These are phyloP conservation scores for Curvularia sp. DNA, from an alignment of 2,329 filamentous ascomycete species.

Conservation along the genomic window DNA sequence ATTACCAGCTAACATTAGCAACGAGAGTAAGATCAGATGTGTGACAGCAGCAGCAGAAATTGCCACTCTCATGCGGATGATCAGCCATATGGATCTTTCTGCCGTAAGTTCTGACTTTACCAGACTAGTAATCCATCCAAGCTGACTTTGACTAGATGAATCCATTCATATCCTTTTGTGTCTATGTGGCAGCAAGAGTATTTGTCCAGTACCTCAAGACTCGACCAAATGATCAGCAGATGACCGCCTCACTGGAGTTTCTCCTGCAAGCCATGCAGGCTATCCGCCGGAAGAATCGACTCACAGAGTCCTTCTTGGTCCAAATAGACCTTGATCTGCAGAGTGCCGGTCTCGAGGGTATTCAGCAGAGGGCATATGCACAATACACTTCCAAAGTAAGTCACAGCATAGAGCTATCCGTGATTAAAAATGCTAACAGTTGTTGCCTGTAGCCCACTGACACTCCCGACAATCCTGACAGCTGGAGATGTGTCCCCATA, in stretches of 20 bases:
- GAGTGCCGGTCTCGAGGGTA: conserved; percentile 62
- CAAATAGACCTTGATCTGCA: conserved; percentile 93
- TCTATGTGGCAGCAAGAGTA: conserved; percentile 94
- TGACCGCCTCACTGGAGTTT: conserved; percentile 83
- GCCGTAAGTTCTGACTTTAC: conserved; percentile 64
- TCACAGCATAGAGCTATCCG: conserved; percentile 2
- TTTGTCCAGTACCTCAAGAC: conserved; percentile 98
- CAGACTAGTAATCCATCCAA: not conserved
- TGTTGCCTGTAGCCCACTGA: conserved; percentile 18
- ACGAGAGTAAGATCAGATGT: conserved; percentile 91
- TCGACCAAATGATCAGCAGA: conserved; percentile 81
- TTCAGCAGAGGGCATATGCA: conserved; percentile 59
- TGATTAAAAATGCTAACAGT: conserved; percentile 4
- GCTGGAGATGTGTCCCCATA: conserved; percentile 41
- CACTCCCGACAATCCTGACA: conserved; percentile 36
- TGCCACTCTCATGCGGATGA: conserved; percentile 92
- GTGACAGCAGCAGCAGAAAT: conserved; percentile 94
- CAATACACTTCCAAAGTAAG: conserved; percentile 25
- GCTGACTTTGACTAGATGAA: conserved; percentile 72
- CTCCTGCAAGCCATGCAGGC: conserved; percentile 89
- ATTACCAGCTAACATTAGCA: conserved; percentile 75
- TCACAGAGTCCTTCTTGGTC: conserved; percentile 93
- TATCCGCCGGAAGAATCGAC: conserved; percentile 82
- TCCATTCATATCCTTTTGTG: conserved; percentile 91
- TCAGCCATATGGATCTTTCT: conserved; percentile 86